Evolutionary conservation across 176 grass and related monocot genomes (phyloP).

Genomic region (Panicum miliaceum): DNA sequence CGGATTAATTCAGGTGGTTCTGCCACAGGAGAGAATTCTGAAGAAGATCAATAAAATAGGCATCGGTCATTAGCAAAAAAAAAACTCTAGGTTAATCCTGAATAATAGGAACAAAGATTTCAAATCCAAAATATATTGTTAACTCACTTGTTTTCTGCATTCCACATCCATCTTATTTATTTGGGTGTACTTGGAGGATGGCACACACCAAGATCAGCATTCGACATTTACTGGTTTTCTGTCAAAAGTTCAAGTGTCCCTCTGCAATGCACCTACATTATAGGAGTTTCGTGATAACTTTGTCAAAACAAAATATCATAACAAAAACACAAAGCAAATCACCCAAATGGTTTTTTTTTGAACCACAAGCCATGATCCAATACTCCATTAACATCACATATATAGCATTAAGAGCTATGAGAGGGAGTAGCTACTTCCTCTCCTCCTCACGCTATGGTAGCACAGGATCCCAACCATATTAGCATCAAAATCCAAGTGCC

Average conservation of each 20-base stretch:
- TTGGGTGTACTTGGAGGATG: too few relatives aligned
- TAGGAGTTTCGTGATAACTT: background rate
- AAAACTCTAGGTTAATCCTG: too few relatives aligned
- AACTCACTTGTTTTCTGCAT: too few relatives aligned
- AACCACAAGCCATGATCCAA: background rate
- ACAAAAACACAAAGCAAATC: background rate
- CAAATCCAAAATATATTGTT: too few relatives aligned
- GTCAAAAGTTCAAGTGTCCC: background rate
- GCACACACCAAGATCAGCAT: too few relatives aligned
- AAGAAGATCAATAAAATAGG: too few relatives aligned
- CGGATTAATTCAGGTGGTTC: too few relatives aligned
- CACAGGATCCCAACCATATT: constrained; percentile 3
- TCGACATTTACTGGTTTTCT: background rate
- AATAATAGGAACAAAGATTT: too few relatives aligned
- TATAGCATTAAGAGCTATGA: background rate
- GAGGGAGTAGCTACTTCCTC: background rate
- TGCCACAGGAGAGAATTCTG: too few relatives aligned
- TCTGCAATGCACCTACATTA: too few relatives aligned
- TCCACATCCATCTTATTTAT: too few relatives aligned
- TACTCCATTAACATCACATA: background rate
- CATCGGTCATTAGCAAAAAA: too few relatives aligned
- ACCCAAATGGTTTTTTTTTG: background rate
- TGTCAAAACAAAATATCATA: background rate
- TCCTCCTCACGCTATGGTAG: background rate
- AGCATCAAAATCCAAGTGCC: constrained; percentile 37